phyloP scores from a whole-genome alignment of 1,139 yeast genomes.

The Candida sp. region DNA sequence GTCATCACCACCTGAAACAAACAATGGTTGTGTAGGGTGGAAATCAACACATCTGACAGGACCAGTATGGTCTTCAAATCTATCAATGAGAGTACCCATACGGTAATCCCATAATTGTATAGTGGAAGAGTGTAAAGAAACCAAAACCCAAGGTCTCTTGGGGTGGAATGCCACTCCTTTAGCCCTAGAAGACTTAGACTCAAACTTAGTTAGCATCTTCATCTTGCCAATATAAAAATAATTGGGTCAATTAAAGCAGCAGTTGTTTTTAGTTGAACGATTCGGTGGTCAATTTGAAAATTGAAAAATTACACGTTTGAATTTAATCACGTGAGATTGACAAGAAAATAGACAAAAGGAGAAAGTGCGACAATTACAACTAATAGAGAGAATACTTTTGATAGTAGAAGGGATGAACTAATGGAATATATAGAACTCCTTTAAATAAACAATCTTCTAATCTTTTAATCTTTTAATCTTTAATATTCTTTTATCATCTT shows the following conservation, averaged over 20 bases:
- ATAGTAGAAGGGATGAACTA: too few species aligned
- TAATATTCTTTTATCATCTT: too few species aligned
- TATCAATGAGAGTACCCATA: constrained; percentile 96
- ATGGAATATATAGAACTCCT: too few species aligned
- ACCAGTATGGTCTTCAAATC: constrained; percentile 98
- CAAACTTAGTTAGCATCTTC: constrained; percentile 98
- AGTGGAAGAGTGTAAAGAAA: constrained; percentile 90
- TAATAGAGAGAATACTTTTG: too few species aligned
- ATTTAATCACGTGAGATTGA: not conserved
- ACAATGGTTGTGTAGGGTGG: constrained; percentile 97
- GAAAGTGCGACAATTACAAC: too few species aligned
- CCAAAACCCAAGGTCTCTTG: constrained; percentile 94
- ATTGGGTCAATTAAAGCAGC: too few species aligned
- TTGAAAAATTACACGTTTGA: not conserved
- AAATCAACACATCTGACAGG: constrained; percentile 95
- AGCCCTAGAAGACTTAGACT: constrained; percentile 97
- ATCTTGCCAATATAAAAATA: constrained; percentile 46
- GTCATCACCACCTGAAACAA: constrained; percentile 98
- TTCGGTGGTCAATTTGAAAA: not conserved
- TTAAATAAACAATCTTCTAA: too few species aligned
- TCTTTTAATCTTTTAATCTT: too few species aligned
- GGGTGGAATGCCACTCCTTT: constrained; percentile 99
- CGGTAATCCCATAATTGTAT: constrained; percentile 99
- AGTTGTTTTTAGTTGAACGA: not conserved
- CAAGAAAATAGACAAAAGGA: not conserved